Conservation (phyloP, 371 early-diverging fungal species). For the Lichtheimia ornata region DNA sequence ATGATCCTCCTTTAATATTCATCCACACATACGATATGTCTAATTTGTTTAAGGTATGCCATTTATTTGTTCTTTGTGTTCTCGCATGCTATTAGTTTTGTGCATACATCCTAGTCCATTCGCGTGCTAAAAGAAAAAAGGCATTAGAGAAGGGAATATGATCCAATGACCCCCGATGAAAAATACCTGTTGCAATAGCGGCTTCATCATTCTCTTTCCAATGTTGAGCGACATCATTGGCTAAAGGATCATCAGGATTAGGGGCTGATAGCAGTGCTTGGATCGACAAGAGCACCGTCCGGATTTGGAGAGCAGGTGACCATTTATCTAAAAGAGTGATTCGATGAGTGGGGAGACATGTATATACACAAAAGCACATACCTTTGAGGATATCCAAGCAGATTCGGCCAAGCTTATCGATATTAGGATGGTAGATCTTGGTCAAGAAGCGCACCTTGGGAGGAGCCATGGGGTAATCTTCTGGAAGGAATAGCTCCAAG, state of each 20-base stretch:
- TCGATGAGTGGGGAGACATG: background rate
- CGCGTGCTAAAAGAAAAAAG: slow-evolving; percentile 16
- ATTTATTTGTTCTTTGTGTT: too few species aligned
- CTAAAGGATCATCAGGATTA: slow-evolving; percentile 98
- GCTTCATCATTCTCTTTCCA: slow-evolving; percentile 96
- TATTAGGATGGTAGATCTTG: slow-evolving; percentile 99
- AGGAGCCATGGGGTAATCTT: slow-evolving; percentile 98
- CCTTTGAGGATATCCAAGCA: slow-evolving; percentile 99
- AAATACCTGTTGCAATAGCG: slow-evolving; percentile 89
- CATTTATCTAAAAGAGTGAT: slow-evolving; percentile 81
- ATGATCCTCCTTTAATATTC: too few species aligned
- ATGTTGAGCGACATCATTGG: slow-evolving; percentile 98
- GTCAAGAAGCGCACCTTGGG: slow-evolving; percentile 98
- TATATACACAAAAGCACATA: slow-evolving; percentile 20
- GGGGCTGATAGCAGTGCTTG: slow-evolving; percentile 99
- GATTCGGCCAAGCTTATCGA: slow-evolving; percentile 98
- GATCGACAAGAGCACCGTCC: slow-evolving; percentile 96
- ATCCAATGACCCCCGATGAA: too few species aligned
- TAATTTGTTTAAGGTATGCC: too few species aligned
- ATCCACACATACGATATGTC: too few species aligned
- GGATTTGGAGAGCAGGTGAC: slow-evolving; percentile 98
- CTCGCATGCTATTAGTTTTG: slow-evolving; percentile 9
- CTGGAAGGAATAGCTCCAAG: slow-evolving; percentile 95
- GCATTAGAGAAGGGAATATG: too few species aligned
- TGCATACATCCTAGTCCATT: slow-evolving; percentile 27